These are phyloP conservation scores for Microglena sp. DNA, from an alignment of 139 green algal species.

Conservation along the genomic window DNA sequence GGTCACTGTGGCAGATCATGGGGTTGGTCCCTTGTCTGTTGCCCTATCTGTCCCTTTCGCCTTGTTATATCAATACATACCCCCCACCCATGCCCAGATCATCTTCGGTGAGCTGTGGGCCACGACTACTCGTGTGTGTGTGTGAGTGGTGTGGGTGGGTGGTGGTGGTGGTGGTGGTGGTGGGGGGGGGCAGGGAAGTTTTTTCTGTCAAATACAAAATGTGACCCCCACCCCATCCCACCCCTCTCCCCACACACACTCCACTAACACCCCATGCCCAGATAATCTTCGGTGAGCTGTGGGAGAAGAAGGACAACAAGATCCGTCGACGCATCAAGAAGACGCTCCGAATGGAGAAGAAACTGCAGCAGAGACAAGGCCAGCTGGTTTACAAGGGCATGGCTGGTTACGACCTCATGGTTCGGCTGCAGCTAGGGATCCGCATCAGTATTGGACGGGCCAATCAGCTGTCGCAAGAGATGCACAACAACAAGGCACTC, in stretches of 20 bases:
- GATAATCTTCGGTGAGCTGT: slow-evolving; percentile 10
- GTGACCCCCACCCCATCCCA: background rate
- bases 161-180: too few species aligned
- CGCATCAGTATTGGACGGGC: slow-evolving; percentile 55
- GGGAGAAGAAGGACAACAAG: slow-evolving; percentile 8
- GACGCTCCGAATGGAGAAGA: slow-evolving; percentile 31
- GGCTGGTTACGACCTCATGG: slow-evolving; percentile 84
- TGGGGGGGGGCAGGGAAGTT: too few species aligned
- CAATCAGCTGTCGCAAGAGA: background rate
- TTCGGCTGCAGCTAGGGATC: slow-evolving; percentile 84
- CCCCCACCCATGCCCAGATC: too few species aligned
- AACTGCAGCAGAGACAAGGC: slow-evolving; percentile 44
- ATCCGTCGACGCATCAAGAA: slow-evolving; percentile 13
- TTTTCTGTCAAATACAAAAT: background rate
- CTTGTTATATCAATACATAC: too few species aligned
- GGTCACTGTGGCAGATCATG: too few species aligned
- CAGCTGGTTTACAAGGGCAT: slow-evolving; percentile 53
- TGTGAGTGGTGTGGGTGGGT: too few species aligned
- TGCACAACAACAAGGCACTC: slow-evolving; percentile 5
- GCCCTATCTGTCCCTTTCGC: too few species aligned
- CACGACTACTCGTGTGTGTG: too few species aligned
- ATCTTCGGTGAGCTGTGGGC: slow-evolving; percentile 7
- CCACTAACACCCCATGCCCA: too few species aligned
- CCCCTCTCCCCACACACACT: too few species aligned
- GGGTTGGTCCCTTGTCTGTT: too few species aligned